Percentiles rank a stretch among this genome's conserved stretches.
phyloP scores from a whole-genome alignment of 805 yeast genomes.

The Wickerhamomyces alni region DNA sequence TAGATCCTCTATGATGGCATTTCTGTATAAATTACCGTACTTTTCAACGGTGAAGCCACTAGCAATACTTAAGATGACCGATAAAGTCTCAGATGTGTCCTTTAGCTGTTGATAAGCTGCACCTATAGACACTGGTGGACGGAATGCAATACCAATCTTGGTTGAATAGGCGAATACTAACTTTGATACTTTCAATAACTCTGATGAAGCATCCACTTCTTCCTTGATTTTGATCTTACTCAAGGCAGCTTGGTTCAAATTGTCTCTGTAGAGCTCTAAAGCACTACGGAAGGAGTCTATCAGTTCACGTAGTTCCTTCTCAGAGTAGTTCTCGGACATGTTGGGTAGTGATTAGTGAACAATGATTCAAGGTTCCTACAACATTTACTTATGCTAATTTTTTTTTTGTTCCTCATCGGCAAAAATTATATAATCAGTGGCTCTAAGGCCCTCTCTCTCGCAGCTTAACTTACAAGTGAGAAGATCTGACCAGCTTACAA shows the following conservation, averaged over 20 bases:
- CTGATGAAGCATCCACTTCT: constrained; percentile 26
- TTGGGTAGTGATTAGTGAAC: too few species aligned
- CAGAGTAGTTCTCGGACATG: constrained; percentile 6
- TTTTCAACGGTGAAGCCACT: constrained; percentile 32
- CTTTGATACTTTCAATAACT: constrained; percentile 51
- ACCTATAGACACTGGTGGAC: constrained; percentile 45
- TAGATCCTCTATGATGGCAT: constrained; percentile 15
- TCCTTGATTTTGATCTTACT: constrained; percentile 35
- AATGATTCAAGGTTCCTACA: too few species aligned
- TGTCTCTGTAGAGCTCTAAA: constrained; percentile 8
- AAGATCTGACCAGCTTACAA: too few species aligned
- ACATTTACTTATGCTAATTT: too few species aligned
- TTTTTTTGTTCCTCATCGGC: too few species aligned
- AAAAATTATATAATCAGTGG: too few species aligned
- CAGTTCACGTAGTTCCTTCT: constrained; percentile 15
- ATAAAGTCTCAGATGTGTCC: constrained; percentile 38
- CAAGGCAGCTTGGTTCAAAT: constrained; percentile 24
- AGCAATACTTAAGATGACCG: constrained; percentile 39
- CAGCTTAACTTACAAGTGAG: too few species aligned
- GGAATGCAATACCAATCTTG: constrained; percentile 65
- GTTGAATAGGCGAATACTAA: constrained; percentile 72
- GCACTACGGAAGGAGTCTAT: constrained; percentile 17
- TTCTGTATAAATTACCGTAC: constrained; percentile 27
- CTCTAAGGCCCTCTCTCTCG: too few species aligned
- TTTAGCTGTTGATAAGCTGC: constrained; percentile 46